These are phyloP conservation scores for Hyaloperonospora arabidopsidis DNA, from an alignment of 352 stramenopile species.

Conservation along the genomic window DNA sequence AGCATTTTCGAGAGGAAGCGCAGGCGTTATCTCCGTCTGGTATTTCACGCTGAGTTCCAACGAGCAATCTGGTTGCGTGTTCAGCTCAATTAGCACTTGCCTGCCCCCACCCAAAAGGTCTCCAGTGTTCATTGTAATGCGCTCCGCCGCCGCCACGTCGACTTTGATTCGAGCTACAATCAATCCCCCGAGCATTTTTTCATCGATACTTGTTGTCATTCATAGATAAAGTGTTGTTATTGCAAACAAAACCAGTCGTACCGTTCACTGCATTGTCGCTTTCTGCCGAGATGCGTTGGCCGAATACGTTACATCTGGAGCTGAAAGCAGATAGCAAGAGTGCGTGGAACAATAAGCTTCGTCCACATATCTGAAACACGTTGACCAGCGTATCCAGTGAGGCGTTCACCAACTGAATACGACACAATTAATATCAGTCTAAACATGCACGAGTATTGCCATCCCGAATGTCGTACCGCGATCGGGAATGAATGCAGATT, in stretches of 20 bases:
- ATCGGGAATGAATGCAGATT: conserved; percentile 77
- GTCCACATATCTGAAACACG: conserved; percentile 72
- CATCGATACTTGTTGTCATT: neutral
- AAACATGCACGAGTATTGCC: neutral
- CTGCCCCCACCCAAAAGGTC: conserved; percentile 46
- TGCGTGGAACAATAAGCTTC: conserved; percentile 84
- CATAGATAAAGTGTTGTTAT: neutral
- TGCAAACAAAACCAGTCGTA: conserved; percentile 16
- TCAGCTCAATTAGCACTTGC: conserved; percentile 65
- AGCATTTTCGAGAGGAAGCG: conserved; percentile 31
- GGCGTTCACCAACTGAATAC: conserved; percentile 43
- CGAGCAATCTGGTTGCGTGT: conserved; percentile 51
- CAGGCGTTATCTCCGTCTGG: conserved; percentile 25
- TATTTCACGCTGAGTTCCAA: conserved; percentile 61
- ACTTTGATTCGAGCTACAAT: conserved; percentile 63
- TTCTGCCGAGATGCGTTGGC: conserved; percentile 48
- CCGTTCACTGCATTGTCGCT: conserved; percentile 58
- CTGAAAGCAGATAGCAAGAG: conserved; percentile 68
- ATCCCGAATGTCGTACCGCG: conserved; percentile 32
- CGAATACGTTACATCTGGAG: conserved; percentile 64
- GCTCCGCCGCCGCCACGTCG: conserved; percentile 65
- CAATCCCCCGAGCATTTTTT: neutral
- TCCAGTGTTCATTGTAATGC: conserved; percentile 73
- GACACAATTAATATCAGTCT: conserved; percentile 12
- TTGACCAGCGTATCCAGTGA: conserved; percentile 51